phyloP scores from a whole-genome alignment of 1,139 yeast species.

The Blastobotrys persicus region DNA sequence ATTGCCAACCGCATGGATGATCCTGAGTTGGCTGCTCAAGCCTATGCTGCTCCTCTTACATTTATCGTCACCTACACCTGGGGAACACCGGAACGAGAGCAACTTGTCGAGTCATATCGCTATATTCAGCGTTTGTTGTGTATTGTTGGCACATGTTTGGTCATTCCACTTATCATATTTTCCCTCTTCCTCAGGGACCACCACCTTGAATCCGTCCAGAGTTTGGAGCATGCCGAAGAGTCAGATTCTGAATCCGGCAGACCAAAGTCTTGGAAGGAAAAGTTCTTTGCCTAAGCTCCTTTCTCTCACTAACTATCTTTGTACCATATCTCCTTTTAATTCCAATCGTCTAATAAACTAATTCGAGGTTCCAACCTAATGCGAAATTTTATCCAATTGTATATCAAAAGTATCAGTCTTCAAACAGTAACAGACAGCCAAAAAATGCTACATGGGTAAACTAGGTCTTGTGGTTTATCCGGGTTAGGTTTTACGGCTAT shows the following conservation, averaged over 20 bases:
- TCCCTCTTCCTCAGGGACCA: conserved; percentile 58
- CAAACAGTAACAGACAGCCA: too few relatives aligned
- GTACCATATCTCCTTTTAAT: too few relatives aligned
- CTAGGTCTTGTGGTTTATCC: too few relatives aligned
- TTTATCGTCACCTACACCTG: conserved; percentile 50
- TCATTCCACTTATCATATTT: conserved; percentile 50
- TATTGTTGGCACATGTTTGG: conserved; percentile 55
- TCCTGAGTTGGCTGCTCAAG: conserved; percentile 43
- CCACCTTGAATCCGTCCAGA: conserved; percentile 39
- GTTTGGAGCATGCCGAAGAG: conserved; percentile 42
- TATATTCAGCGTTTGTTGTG: conserved; percentile 58
- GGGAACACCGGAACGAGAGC: conserved; percentile 60
- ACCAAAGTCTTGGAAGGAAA: conserved; percentile 11
- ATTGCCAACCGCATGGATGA: conserved; percentile 28
- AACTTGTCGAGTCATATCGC: conserved; percentile 56
- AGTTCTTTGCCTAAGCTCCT: conserved; percentile 7
- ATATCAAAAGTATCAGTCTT: too few relatives aligned
- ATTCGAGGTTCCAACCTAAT: too few relatives aligned
- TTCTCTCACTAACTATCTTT: not conserved
- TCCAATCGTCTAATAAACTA: too few relatives aligned
- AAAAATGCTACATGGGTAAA: too few relatives aligned
- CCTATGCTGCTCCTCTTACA: conserved; percentile 54
- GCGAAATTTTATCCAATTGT: too few relatives aligned
- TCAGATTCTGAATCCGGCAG: not conserved
- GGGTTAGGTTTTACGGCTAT: not conserved